phyloP scores from a whole-genome alignment of 257 asterid genomes.

The Nicotiana noctiflora region DNA sequence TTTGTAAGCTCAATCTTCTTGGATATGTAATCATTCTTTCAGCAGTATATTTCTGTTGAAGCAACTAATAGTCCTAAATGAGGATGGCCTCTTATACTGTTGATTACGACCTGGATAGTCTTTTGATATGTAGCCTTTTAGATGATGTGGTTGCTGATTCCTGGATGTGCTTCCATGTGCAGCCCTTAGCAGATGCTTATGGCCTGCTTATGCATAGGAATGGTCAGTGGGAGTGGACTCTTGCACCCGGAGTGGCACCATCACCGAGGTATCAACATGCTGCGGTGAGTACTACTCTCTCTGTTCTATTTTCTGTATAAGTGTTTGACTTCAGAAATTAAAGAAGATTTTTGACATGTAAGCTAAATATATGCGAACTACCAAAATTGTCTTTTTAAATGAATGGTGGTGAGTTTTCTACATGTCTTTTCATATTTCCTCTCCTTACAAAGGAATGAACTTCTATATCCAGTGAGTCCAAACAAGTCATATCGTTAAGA shows the following conservation, averaged over 20 bases:
- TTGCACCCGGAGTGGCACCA: conserved; percentile 97
- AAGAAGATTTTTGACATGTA: not conserved
- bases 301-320: not conserved
- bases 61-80: not conserved
- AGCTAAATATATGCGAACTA: not conserved
- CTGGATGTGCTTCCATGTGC: conserved; percentile 22
- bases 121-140: not conserved
- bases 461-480: not conserved
- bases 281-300: conserved; percentile 49
- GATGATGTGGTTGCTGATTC: conserved; percentile 7
- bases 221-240: conserved; percentile 99
- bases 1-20: not conserved
- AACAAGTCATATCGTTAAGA: not conserved
- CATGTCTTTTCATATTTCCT: not conserved
- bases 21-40: not conserved
- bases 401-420: not conserved
- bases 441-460: not conserved
- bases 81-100: not conserved
- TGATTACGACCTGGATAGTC: not conserved
- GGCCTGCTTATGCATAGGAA: conserved; percentile 98
- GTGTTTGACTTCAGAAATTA: not conserved
- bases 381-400: not conserved
- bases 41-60: not conserved
- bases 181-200: conserved; percentile 94
- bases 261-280: conserved; percentile 97